A percentile compares a stretch with the other conserved stretches of the same genome.
phyloP scores from a whole-genome alignment of 768 basidiomycete species.

The Amanita molliuscula region DNA sequence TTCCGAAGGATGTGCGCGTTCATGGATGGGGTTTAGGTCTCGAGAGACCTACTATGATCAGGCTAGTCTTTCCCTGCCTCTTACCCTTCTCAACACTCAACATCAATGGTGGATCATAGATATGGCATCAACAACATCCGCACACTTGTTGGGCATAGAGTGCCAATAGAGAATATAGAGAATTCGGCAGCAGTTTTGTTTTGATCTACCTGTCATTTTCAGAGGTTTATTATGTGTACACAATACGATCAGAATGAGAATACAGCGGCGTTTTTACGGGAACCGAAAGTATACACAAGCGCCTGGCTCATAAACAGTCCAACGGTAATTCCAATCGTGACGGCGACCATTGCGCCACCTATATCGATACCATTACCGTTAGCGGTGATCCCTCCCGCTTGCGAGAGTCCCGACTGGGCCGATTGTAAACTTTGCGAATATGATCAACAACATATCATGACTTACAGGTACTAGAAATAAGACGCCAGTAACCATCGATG shows the following conservation, averaged over 20 bases:
- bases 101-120: conserved; percentile 25
- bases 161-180: conserved; percentile 81
- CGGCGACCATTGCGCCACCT: conserved; percentile 81
- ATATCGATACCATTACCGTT: conserved; percentile 78
- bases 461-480: conserved; percentile 79
- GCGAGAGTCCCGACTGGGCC: conserved; percentile 68
- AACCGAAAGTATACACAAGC: conserved; percentile 79
- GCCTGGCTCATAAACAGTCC: conserved; percentile 85
- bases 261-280: conserved; percentile 73
- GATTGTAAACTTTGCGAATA: conserved; percentile 1
- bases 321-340: conserved; percentile 84
- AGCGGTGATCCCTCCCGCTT: conserved; percentile 77
- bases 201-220: conserved; percentile 26
- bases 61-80: conserved; percentile 34
- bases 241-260: conserved; percentile 60
- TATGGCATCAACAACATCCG: conserved; percentile 98
- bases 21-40: conserved; percentile 94
- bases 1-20: conserved; percentile 92
- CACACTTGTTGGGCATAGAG: conserved; percentile 95
- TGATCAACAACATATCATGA: conserved; percentile 9
- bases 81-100: not conserved
- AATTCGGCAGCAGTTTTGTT: conserved; percentile 87
- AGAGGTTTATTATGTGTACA: not conserved
- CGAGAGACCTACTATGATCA: conserved; percentile 98
- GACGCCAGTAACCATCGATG: conserved; percentile 85